phyloP scores from a whole-genome alignment of 179 eudicot species.

The Beta lomatogona region DNA sequence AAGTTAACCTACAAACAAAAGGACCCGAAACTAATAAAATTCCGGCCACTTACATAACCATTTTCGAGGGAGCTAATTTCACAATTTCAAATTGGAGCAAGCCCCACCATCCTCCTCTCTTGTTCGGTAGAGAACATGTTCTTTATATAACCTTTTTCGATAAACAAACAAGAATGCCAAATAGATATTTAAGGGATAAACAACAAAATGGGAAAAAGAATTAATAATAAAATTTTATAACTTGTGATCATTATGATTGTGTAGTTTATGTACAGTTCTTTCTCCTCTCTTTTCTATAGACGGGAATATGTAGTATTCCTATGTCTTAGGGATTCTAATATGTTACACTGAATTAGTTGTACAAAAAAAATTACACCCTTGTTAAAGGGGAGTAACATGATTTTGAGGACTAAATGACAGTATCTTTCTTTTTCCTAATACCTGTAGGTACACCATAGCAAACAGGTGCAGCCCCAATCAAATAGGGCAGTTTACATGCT shows the following conservation, averaged over 20 bases:
- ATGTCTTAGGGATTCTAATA: background rate
- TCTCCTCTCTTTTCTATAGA: background rate
- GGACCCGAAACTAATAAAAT: too few relatives aligned
- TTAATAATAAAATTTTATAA: background rate
- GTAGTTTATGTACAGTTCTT: conserved; percentile 17
- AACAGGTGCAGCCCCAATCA: conserved; percentile 94
- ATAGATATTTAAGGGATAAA: background rate
- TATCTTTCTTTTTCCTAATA: conserved; percentile 55
- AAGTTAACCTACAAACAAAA: background rate
- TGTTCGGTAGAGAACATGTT: too few relatives aligned
- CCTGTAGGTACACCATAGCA: conserved; percentile 98
- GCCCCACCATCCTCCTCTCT: too few relatives aligned
- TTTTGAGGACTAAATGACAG: background rate
- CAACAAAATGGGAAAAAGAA: background rate
- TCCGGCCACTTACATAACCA: too few relatives aligned
- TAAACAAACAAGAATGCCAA: too few relatives aligned
- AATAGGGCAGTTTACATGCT: conserved; percentile 65
- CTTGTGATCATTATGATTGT: conserved; percentile 3
- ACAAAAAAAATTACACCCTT: background rate
- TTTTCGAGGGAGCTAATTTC: too few relatives aligned
- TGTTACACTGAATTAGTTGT: background rate
- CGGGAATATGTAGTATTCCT: background rate
- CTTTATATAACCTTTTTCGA: too few relatives aligned
- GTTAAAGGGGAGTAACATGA: background rate
- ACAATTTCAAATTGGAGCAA: too few relatives aligned